Conservation (phyloP, 192 early-diverging fungal genomes). For the Spizellomyces sp. region DNA sequence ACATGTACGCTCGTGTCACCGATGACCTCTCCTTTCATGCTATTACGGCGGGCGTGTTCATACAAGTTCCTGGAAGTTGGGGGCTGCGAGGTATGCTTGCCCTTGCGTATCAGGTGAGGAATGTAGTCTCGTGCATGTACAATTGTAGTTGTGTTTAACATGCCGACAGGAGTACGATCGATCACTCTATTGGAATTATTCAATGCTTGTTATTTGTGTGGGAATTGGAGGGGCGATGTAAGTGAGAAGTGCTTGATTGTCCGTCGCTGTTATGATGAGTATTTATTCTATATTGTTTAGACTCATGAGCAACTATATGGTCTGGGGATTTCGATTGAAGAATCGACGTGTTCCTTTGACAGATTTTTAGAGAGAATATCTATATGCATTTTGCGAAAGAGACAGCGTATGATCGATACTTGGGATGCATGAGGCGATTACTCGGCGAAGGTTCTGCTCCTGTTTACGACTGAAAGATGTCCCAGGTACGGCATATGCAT, state of each 20-base stretch:
- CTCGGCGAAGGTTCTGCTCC: too few species aligned
- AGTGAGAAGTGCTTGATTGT: background rate
- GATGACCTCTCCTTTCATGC: slow-evolving; percentile 29
- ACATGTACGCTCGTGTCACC: slow-evolving; percentile 7
- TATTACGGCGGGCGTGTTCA: slow-evolving; percentile 21
- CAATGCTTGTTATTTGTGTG: slow-evolving; percentile 15
- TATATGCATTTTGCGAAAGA: too few species aligned
- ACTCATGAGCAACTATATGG: background rate
- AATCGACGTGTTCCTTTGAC: slow-evolving; percentile 5
- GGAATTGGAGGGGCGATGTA: slow-evolving; percentile 8
- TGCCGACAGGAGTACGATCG: background rate
- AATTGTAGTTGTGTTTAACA: too few species aligned
- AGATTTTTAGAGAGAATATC: background rate
- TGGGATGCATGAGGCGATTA: too few species aligned
- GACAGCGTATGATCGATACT: too few species aligned
- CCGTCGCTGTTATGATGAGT: background rate
- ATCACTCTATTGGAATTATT: slow-evolving; percentile 14
- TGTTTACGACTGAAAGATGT: too few species aligned
- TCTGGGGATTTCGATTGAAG: background rate
- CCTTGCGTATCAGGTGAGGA: slow-evolving; percentile 17
- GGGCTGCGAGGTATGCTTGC: slow-evolving; percentile 32
- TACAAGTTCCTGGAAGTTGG: slow-evolving; percentile 30
- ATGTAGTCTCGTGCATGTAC: too few species aligned
- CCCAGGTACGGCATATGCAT: too few species aligned
- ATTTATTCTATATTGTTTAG: background rate